phyloP scores from a whole-genome alignment of 2,329 filamentous ascomycete species.

The Coccinonectria pachysandricola region DNA sequence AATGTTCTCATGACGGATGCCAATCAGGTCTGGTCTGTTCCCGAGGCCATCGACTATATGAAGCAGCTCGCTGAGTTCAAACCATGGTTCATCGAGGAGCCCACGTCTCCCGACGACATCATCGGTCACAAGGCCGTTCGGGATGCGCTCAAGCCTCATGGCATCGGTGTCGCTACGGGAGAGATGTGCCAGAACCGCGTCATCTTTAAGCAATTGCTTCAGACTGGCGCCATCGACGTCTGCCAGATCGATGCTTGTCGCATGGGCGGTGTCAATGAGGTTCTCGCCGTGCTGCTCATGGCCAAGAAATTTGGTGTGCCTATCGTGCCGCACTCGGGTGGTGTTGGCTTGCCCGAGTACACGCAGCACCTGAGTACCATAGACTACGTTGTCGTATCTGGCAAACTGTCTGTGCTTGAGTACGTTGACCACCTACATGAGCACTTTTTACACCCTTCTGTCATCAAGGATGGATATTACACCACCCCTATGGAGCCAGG shows the following conservation, averaged over 20 bases:
- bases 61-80: constrained; percentile 69
- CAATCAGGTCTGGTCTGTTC: constrained; percentile 87
- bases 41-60: constrained; percentile 84
- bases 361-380: constrained; percentile 89
- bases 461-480: constrained; percentile 79
- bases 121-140: constrained; percentile 79
- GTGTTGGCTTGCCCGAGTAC: constrained; percentile 86
- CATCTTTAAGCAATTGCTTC: constrained; percentile 85
- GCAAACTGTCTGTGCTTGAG: constrained; percentile 73
- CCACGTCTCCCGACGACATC: constrained; percentile 81
- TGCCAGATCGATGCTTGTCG: constrained; percentile 88
- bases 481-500: constrained; percentile 74
- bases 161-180: constrained; percentile 79
- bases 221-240: constrained; percentile 70
- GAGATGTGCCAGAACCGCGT: constrained; percentile 96
- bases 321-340: constrained; percentile 80
- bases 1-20: constrained; percentile 89
- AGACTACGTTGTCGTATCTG: constrained; percentile 80
- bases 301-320: constrained; percentile 70
- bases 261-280: constrained; percentile 84
- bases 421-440: constrained; percentile 92
- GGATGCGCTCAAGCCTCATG: constrained; percentile 63
- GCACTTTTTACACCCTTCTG: constrained; percentile 75
- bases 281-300: constrained; percentile 79
- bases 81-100: constrained; percentile 93